These are phyloP conservation scores for Kregervanrija delftensis DNA, from an alignment of 805 yeast genomes.

Conservation along the genomic window DNA sequence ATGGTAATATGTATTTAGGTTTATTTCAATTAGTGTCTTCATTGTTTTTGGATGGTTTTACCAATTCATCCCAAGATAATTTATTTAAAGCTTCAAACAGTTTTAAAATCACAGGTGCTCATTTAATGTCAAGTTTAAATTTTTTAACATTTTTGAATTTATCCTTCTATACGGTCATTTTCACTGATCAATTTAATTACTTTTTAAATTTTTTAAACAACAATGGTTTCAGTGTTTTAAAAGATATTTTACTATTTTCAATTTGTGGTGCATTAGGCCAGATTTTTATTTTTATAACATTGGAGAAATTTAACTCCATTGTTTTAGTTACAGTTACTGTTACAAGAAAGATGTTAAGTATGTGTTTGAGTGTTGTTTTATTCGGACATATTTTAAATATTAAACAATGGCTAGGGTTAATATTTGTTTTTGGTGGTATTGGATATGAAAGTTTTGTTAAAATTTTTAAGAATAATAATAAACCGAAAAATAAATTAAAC, in stretches of 20 bases:
- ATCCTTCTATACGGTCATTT: conserved; percentile 36
- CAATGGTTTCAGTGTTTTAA: conserved; percentile 46
- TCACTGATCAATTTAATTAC: conserved; percentile 44
- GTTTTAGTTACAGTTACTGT: conserved; percentile 89
- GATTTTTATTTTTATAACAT: conserved; percentile 80
- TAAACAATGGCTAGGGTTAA: conserved; percentile 75
- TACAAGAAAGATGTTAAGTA: conserved; percentile 92
- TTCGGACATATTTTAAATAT: conserved; percentile 68
- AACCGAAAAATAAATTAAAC: background rate
- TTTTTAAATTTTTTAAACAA: conserved; percentile 39
- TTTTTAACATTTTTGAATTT: conserved; percentile 41
- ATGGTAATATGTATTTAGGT: conserved; percentile 48
- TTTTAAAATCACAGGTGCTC: conserved; percentile 64
- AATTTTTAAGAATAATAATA: conserved; percentile 8
- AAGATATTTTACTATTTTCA: conserved; percentile 61
- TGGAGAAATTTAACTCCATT: conserved; percentile 80
- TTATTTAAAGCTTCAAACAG: conserved; percentile 43
- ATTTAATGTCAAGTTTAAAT: conserved; percentile 70
- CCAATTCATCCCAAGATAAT: conserved; percentile 90
- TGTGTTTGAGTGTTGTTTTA: conserved; percentile 80
- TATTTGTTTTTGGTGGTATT: conserved; percentile 79
- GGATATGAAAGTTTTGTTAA: conserved; percentile 67
- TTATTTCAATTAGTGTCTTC: conserved; percentile 50
- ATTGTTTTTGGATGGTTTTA: conserved; percentile 80
- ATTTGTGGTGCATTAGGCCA: conserved; percentile 88